Evolutionary conservation across 2,329 filamentous ascomycete genomes (phyloP).

Genomic region (Grosmannia huntii): DNA sequence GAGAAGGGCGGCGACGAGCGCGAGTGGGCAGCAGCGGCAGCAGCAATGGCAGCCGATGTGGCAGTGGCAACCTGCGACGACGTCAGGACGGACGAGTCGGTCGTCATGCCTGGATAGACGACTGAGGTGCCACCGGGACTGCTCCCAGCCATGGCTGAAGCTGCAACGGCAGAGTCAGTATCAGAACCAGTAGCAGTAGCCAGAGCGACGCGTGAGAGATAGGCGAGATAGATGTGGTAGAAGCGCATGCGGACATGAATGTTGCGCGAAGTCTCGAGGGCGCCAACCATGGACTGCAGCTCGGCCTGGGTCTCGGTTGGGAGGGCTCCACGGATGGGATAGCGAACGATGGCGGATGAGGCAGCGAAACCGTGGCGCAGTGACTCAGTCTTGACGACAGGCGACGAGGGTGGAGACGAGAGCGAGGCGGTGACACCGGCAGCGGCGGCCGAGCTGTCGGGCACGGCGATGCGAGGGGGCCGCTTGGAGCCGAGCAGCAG

Average conservation of each 20-base stretch:
- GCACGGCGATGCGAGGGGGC: neutral
- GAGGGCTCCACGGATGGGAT: neutral
- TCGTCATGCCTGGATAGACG: too few species aligned
- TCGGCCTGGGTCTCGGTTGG: neutral
- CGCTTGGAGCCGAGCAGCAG: neutral
- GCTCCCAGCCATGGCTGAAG: neutral
- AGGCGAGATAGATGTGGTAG: conserved; percentile 6
- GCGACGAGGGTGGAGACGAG: neutral
- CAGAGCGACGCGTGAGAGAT: conserved; percentile 4
- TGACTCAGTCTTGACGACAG: neutral
- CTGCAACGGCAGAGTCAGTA: neutral
- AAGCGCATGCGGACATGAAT: conserved; percentile 6
- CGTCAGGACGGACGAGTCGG: neutral
- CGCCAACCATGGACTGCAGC: conserved; percentile 3
- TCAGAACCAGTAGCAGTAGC: neutral
- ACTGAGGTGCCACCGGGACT: neutral
- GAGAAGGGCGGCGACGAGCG: neutral
- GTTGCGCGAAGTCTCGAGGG: conserved; percentile 5
- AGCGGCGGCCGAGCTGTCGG: neutral
- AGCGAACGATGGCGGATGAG: neutral
- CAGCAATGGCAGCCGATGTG: neutral
- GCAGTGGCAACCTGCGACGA: neutral
- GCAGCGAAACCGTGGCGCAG: neutral
- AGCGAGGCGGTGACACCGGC: neutral
- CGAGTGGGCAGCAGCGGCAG: neutral